Conservation (phyloP, 805 yeast species). For the Zygoascus flipseniorum region DNA sequence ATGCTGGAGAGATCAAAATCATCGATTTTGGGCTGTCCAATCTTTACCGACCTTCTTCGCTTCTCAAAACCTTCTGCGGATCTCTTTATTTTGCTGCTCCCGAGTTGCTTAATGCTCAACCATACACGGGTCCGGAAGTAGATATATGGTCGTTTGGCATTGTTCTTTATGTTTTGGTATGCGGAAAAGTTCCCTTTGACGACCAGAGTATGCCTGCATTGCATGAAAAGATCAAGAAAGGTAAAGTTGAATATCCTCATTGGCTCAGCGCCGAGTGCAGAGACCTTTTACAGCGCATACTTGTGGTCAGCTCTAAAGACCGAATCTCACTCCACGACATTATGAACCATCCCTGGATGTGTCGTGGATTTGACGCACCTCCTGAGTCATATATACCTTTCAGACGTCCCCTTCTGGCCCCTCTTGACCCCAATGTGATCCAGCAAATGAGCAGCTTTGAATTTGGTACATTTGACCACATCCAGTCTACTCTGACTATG, state of each 20-base stretch:
- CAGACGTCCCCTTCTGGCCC: slow-evolving; percentile 64
- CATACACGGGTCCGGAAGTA: slow-evolving; percentile 93
- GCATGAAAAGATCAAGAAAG: slow-evolving; percentile 89
- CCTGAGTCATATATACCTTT: slow-evolving; percentile 67
- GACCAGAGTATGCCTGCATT: slow-evolving; percentile 86
- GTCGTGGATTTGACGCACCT: slow-evolving; percentile 69
- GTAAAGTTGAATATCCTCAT: slow-evolving; percentile 84
- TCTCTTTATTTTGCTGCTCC: slow-evolving; percentile 98
- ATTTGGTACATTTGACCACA: slow-evolving; percentile 59
- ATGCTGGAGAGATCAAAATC: slow-evolving; percentile 87
- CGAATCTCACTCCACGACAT: slow-evolving; percentile 78
- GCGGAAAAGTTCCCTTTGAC: slow-evolving; percentile 98
- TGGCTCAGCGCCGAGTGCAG: slow-evolving; percentile 73
- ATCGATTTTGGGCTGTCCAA: slow-evolving; percentile 96
- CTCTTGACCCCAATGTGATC: slow-evolving; percentile 59
- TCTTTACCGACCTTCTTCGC: slow-evolving; percentile 58
- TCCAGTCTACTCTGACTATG: slow-evolving; percentile 45
- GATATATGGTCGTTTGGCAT: slow-evolving; percentile 99
- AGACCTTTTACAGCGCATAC: slow-evolving; percentile 74
- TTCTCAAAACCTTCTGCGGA: slow-evolving; percentile 92
- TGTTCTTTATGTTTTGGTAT: slow-evolving; percentile 85
- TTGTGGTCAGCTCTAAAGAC: slow-evolving; percentile 78
- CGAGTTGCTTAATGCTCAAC: slow-evolving; percentile 83
- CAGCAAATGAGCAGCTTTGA: slow-evolving; percentile 71
- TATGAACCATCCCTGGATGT: slow-evolving; percentile 90